Evolutionary conservation across 2,329 filamentous ascomycete genomes (phyloP).

Genomic region (Reticulascus tulasneorum): DNA sequence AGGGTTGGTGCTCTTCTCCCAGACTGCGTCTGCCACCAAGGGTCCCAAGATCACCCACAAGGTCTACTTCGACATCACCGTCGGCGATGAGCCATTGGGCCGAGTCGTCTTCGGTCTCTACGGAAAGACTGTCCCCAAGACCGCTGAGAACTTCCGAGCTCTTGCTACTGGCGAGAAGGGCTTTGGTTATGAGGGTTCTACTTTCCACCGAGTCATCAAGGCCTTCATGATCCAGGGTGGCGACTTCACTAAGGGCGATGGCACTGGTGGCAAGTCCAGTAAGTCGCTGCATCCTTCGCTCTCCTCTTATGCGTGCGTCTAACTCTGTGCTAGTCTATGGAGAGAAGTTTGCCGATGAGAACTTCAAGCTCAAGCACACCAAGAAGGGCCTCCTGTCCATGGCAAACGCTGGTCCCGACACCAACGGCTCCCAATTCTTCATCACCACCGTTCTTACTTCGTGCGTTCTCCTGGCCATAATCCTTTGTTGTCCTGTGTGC

Average conservation of each 20-base stretch:
- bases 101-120: conserved; percentile 80
- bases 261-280: conserved; percentile 83
- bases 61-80: conserved; percentile 82
- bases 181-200: conserved; percentile 75
- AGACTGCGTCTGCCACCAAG: conserved; percentile 70
- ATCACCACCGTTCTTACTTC: conserved; percentile 78
- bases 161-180: conserved; percentile 83
- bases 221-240: conserved; percentile 89
- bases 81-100: conserved; percentile 70
- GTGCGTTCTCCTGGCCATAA: conserved; percentile 40
- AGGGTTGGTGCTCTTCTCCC: conserved; percentile 70
- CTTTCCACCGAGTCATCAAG: conserved; percentile 89
- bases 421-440: conserved; percentile 88
- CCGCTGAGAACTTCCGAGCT: conserved; percentile 69
- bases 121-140: conserved; percentile 81
- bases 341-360: conserved; percentile 80
- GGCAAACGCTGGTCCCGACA: conserved; percentile 82
- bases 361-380: conserved; percentile 92
- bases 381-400: conserved; percentile 81
- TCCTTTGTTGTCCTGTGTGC: not conserved
- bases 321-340: conserved; percentile 60
- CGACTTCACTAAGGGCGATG: conserved; percentile 79
- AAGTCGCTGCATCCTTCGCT: conserved; percentile 27
- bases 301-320: not conserved
- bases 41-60: conserved; percentile 95